Evolutionary conservation across 257 asterid genomes (phyloP), one percentile per base, ranked within the genome.

Genomic region (Avicennia marina): DNA sequence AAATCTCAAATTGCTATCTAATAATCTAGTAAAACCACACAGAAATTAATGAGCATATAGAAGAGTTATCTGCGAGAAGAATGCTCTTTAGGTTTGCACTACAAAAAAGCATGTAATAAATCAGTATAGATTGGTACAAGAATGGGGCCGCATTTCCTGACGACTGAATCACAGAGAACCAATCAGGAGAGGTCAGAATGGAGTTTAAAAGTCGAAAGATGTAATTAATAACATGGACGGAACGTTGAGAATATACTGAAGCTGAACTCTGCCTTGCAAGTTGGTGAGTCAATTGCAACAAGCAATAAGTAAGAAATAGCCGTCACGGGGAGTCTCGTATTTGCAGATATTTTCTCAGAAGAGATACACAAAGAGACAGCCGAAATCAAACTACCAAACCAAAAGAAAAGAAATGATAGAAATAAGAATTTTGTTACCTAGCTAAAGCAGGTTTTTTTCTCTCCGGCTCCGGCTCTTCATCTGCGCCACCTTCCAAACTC

Each of bases 401-500:
- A 34, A 3, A 34, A 34, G 12, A 4, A 6, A 34, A 34, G 10
- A 5, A 34, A 34, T 6, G 10, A 2, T 11, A 36, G 0, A 2
- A 7, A 36, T 2, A 36, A 36, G 13, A 36, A 5, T 36, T 11
- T 38, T 7, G 40, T 15, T 62, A 77, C 83, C 80, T 77, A 31
- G 83, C 83, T 58, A 77, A 67, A 57, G 73, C 78, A 25, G 83
- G 83, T 29, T 75, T 58, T 55, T 77, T 77, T 24, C 72, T 70
- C 21, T 74, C 94, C 4, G 75, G 95, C 68, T 81, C 94, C 67
- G 78, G 78, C 46, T 71, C 83, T 6, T 77, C 93, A 29, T 72
- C 93, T 34, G 51, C 94, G 38, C 78, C 85, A 34, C 80, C 77
- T 22, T 91, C 97, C 79, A 83, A 72, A 63, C 72, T 77, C 82